Evolutionary conservation across 257 asterid species (phyloP).

Genomic region (Petunia axillaris): DNA sequence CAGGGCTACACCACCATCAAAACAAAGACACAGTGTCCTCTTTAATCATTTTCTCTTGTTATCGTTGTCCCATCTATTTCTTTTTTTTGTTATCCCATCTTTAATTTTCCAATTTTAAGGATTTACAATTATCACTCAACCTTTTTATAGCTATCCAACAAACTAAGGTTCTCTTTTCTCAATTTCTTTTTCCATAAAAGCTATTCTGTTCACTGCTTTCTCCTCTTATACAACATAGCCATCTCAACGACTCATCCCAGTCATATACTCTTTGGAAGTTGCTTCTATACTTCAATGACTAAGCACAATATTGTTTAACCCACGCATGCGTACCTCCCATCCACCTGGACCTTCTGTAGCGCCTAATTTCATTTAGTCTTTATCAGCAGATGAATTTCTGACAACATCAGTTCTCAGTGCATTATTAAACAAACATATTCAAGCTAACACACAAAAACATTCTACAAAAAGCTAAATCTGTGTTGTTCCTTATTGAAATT

Average conservation of each 20-base stretch:
- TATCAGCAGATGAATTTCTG: not conserved
- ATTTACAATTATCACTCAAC: not conserved
- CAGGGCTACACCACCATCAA: not conserved
- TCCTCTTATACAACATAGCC: not conserved
- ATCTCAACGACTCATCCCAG: constrained; percentile 11
- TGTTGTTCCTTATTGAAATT: not conserved
- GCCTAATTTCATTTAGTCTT: not conserved
- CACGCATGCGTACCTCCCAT: constrained; percentile 2
- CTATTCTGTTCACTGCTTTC: not conserved
- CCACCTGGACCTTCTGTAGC: not conserved
- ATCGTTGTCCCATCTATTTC: too few species aligned
- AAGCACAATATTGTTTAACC: not conserved
- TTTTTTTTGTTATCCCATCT: too few species aligned
- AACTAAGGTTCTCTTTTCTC: not conserved
- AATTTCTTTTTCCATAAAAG: constrained; percentile 1
- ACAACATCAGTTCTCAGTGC: not conserved
- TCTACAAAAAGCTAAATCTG: not conserved
- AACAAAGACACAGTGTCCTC: not conserved
- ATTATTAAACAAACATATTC: too few species aligned
- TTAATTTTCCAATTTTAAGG: not conserved
- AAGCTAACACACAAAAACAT: not conserved
- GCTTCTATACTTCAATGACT: not conserved
- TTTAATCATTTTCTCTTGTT: not conserved
- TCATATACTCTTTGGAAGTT: not conserved
- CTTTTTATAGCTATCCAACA: constrained; percentile 1